phyloP scores from a whole-genome alignment of 495 filamentous ascomycete species.

The Hypoxylon perforatum region DNA sequence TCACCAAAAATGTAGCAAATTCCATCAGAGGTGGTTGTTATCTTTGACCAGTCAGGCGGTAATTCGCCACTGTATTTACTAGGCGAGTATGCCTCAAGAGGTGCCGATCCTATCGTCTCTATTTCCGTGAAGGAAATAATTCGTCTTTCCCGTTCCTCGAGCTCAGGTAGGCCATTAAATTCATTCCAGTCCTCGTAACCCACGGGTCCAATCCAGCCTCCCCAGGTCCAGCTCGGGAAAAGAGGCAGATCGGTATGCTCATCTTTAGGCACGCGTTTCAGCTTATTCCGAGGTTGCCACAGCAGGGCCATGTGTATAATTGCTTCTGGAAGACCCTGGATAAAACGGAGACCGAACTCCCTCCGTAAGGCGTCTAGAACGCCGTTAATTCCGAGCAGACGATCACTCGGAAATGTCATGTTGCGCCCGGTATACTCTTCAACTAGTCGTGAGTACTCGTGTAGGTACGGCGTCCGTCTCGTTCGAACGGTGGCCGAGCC shows the following conservation, averaged over 20 bases:
- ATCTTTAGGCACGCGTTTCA: conserved; percentile 3
- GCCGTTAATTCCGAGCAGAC: conserved; percentile 29
- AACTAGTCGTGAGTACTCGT: conserved; percentile 28
- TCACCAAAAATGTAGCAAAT: background rate
- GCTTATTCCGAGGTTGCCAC: conserved; percentile 23
- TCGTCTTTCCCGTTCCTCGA: background rate
- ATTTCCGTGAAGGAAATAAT: background rate
- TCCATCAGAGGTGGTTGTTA: background rate
- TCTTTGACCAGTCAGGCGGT: background rate
- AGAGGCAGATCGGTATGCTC: conserved; percentile 2
- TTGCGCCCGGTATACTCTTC: conserved; percentile 26
- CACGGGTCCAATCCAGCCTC: conserved; percentile 21
- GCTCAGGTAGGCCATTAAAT: background rate
- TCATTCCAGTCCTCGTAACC: conserved; percentile 3
- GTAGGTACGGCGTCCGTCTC: conserved; percentile 16
- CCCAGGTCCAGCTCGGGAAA: conserved; percentile 38
- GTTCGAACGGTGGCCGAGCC: background rate
- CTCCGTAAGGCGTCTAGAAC: conserved; percentile 11
- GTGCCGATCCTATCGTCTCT: background rate
- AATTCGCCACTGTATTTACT: background rate
- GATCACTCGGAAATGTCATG: conserved; percentile 22
- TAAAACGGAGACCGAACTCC: conserved; percentile 20
- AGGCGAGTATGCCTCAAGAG: background rate
- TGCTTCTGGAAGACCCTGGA: conserved; percentile 27
- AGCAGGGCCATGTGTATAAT: conserved; percentile 32